Conservation (phyloP, 164 flowering plant genomes). For the Vitis rupestris region DNA sequence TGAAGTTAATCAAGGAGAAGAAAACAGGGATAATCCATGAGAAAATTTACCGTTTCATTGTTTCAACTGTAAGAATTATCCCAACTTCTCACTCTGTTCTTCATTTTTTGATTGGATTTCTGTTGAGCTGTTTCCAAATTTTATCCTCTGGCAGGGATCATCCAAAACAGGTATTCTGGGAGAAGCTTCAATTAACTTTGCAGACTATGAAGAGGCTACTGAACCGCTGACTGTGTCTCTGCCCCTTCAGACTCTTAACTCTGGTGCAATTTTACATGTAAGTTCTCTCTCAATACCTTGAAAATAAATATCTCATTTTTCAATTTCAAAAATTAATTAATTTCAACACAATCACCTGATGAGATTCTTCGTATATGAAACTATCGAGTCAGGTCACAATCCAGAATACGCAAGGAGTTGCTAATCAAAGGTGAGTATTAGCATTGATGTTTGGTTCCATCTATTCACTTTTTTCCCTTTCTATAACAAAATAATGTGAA, state of each 20-base stretch:
- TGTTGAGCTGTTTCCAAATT: not conserved
- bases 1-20: slow-evolving; percentile 28
- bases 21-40: slow-evolving; percentile 34
- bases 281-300: slow-evolving; percentile 23
- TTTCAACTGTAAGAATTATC: slow-evolving; percentile 29
- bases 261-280: slow-evolving; percentile 74
- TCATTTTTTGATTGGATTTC: not conserved
- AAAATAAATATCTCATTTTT: no score
- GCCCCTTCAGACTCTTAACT: slow-evolving; percentile 59
- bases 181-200: slow-evolving; percentile 70
- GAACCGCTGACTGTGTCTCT: slow-evolving; percentile 54
- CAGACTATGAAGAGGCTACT: slow-evolving; percentile 64
- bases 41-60: slow-evolving; percentile 43
- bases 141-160: slow-evolving; percentile 54
- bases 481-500: not conserved
- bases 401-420: slow-evolving; percentile 25
- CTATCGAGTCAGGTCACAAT: slow-evolving; percentile 36
- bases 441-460: not conserved
- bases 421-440: slow-evolving; percentile 27
- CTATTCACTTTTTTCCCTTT: not conserved
- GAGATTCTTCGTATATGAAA: not conserved
- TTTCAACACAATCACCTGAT: not conserved
- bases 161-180: slow-evolving; percentile 73
- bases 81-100: not conserved
- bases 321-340: no score